Conservation (phyloP, 306 rosid species). For the Quercus rubra region DNA sequence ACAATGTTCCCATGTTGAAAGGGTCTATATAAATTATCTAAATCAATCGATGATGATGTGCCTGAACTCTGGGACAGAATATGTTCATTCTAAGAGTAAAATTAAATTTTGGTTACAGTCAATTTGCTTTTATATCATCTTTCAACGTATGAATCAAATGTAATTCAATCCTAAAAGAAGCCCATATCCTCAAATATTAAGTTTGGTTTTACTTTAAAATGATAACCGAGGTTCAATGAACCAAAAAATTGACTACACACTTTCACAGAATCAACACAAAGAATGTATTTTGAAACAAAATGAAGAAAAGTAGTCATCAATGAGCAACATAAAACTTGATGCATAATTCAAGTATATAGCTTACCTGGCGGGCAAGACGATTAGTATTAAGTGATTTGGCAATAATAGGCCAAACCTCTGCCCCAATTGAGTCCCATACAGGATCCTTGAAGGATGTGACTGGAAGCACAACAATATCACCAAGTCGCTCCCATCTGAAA, state of each 20-base stretch:
- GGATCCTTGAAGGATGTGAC: constrained; percentile 64
- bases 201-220: not conserved
- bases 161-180: not conserved
- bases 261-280: not conserved
- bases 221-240: not conserved
- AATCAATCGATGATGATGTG: not conserved
- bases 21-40: not conserved
- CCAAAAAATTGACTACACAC: not conserved
- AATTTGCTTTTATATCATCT: not conserved
- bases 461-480: constrained; percentile 83
- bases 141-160: not conserved
- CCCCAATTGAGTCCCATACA: constrained; percentile 59
- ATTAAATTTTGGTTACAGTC: not conserved
- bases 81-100: not conserved
- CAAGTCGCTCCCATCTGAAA: constrained; percentile 83
- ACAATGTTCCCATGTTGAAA: not conserved
- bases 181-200: not conserved
- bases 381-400: constrained; percentile 68
- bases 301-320: constrained; percentile 9
- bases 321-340: constrained; percentile 1
- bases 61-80: not conserved
- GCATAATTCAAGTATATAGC: constrained; percentile 17
- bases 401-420: constrained; percentile 74
- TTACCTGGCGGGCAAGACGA: constrained; percentile 86
- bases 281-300: not conserved